Conservation (phyloP, 805 yeast species). For the Metschnikowia corniflorae region DNA sequence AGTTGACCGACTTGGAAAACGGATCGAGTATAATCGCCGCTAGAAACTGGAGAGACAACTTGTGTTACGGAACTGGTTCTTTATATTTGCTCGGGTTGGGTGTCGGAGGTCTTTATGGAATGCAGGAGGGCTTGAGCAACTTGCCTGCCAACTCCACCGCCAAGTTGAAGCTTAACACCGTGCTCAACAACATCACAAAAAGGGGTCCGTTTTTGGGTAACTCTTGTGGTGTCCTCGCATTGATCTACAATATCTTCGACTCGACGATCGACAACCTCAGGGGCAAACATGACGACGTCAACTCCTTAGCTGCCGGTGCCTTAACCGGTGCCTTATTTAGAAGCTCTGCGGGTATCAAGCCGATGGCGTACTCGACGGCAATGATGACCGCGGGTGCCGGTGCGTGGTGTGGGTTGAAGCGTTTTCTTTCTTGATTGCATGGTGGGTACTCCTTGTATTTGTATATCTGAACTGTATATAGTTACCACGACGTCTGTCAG, state of each 20-base stretch:
- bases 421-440: conserved; percentile 21
- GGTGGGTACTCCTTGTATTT: conserved; percentile 13
- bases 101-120: conserved; percentile 84
- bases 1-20: conserved; percentile 73
- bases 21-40: conserved; percentile 89
- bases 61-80: conserved; percentile 97
- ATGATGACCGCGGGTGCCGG: conserved; percentile 89
- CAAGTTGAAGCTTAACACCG: conserved; percentile 80
- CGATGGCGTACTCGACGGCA: conserved; percentile 83
- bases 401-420: conserved; percentile 85
- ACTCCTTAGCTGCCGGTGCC: conserved; percentile 87
- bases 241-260: conserved; percentile 82
- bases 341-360: conserved; percentile 78
- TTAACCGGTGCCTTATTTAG: conserved; percentile 89
- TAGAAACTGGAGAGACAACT: conserved; percentile 97
- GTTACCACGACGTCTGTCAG: conserved; percentile 10
- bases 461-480: conserved; percentile 16
- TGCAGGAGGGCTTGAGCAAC: conserved; percentile 78
- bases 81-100: conserved; percentile 85
- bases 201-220: conserved; percentile 96
- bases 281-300: conserved; percentile 83
- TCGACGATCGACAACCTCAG: conserved; percentile 73
- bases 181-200: conserved; percentile 87
- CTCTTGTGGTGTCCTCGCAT: conserved; percentile 89
- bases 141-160: conserved; percentile 75